phyloP scores from a whole-genome alignment of 306 rosid species.

The Lathyrus aphaca region DNA sequence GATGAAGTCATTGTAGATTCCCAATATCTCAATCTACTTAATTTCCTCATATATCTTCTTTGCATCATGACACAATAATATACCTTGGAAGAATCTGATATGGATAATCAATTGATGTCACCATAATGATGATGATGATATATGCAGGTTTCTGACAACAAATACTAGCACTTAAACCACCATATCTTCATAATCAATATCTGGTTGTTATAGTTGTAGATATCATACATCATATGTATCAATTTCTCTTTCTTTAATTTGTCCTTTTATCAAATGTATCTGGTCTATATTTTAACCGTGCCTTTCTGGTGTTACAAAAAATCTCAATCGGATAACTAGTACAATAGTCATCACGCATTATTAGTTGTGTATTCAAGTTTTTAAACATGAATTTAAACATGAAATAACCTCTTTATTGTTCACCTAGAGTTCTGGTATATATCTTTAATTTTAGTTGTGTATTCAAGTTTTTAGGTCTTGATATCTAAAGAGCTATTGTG shows the following conservation, averaged over 20 bases:
- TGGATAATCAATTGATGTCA: conserved; percentile 35
- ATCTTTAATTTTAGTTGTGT: no score
- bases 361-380: no score
- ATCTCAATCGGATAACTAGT: conserved; percentile 15
- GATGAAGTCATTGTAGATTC: conserved; percentile 58
- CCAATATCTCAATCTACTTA: conserved; percentile 45
- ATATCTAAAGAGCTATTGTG: no score
- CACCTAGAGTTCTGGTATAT: no score
- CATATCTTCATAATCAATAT: conserved; percentile 30
- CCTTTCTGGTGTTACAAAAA: conserved; percentile 4
- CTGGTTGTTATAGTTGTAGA: conserved; percentile 31
- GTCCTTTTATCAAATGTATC: not conserved
- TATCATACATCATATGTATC: not conserved
- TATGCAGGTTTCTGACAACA: conserved; percentile 42
- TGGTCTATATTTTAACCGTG: no score
- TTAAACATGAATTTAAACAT: conserved; percentile 1
- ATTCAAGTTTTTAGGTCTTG: no score
- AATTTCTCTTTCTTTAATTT: conserved; percentile 16
- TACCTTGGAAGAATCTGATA: conserved; percentile 33
- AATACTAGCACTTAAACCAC: conserved; percentile 34
- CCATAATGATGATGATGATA: conserved; percentile 16
- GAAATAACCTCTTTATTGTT: no score
- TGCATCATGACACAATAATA: conserved; percentile 39
- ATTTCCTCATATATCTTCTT: conserved; percentile 36
- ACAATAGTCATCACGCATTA: conserved; percentile 14